Evolutionary conservation across 495 filamentous ascomycete genomes (phyloP).

Genomic region (Lentithecium fluviatile): DNA sequence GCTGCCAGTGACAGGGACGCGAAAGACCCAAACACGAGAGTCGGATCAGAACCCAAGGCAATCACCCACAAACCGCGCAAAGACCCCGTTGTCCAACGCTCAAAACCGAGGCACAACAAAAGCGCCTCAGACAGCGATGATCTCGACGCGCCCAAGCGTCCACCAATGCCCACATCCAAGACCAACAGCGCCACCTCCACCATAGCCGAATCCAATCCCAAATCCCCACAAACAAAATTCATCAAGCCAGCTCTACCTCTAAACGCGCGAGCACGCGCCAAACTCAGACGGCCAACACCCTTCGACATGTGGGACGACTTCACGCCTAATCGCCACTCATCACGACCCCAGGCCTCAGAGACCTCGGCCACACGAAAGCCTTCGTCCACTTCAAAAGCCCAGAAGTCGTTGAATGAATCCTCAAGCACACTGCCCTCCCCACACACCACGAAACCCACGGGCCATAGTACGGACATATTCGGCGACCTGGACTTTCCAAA

Average conservation of each 20-base stretch:
- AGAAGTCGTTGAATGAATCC: too few species aligned
- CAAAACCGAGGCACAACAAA: too few species aligned
- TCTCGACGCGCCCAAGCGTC: conserved; percentile 13
- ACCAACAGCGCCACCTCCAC: neutral
- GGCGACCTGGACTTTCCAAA: conserved; percentile 4
- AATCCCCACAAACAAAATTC: neutral
- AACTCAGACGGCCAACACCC: neutral
- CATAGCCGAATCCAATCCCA: neutral
- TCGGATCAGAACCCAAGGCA: neutral
- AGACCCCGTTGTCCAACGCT: too few species aligned
- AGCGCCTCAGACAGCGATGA: conserved; percentile 21
- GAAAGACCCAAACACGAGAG: neutral
- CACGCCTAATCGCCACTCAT: neutral
- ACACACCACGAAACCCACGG: neutral
- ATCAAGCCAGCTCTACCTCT: conserved; percentile 9
- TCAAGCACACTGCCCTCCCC: neutral
- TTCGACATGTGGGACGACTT: conserved; percentile 12
- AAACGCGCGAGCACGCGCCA: neutral
- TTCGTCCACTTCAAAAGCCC: too few species aligned
- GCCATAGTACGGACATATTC: neutral
- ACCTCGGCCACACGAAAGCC: neutral
- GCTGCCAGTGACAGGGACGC: neutral
- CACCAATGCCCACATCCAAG: neutral
- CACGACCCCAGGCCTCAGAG: neutral
- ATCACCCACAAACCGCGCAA: neutral